Base-by-base conservation (phyloP, 2,329 filamentous ascomycete genomes). In the Curvularia hawaiiensis region DNA sequence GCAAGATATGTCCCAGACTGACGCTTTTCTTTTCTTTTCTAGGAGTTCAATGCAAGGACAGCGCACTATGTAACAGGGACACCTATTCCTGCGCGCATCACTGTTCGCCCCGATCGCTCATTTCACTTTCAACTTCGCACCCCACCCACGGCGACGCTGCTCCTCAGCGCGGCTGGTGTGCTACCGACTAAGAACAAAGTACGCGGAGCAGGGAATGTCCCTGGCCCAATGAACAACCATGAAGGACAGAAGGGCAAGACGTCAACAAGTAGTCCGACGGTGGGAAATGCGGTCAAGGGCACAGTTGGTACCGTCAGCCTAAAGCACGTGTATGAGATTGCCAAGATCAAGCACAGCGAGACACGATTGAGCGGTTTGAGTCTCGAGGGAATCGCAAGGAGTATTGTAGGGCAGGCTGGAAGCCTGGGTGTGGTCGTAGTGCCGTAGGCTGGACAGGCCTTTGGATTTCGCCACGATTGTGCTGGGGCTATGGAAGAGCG, bases 1-100 rank as follows among this genome's bases (percentile, higher is more conserved):
- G 41, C 28, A 16, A 26, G 39, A 56, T 18, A 3, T 18, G 33
- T 31, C 30, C 31, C 20, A 6, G 16, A 6, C 24, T 48, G 24
- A 45, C 45, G 46, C n/a, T n/a, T 11, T 18, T 9, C 7, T n/a
- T 10, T 4, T 4, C 16, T 12, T 7, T 11, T 24, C 31, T 40
- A 98, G 94, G 95, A 98, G 79, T 98, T 98, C 85, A 98, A 98
- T 76, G 94, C 94, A 33, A 84, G 93, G 70, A 99, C 95, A 51
- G 87, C 91, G 55, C 90, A 96, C 79, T 91, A 97, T 75, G 84
- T 81, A 59, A 77, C 86, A 50, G 95, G 94, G 55, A 94, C 91
- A 4, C 95, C 95, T 7, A 90, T 96, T 71, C 95, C 95, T 49
- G 91, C 92, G 50, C 90, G 91, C 76, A 91, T 99, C 35, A 95